Conservation (phyloP, 805 yeast species). For the Nakazawaea molendinolei region DNA sequence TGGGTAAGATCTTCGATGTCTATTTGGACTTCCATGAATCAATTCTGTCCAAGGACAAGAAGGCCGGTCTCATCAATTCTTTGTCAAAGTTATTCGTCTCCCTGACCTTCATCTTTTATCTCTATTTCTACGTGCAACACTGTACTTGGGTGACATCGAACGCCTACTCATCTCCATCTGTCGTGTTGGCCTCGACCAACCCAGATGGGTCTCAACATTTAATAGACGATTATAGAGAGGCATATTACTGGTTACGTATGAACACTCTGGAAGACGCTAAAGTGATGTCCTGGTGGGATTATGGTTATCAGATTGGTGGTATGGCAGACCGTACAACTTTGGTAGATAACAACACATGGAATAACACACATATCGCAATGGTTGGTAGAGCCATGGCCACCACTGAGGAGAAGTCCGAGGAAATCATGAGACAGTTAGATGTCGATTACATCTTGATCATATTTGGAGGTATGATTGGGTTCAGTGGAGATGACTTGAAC, state of each 20-base stretch:
- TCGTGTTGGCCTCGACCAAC: conserved; percentile 75
- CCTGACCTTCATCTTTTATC: conserved; percentile 63
- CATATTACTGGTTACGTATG: conserved; percentile 98
- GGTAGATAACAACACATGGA: conserved; percentile 99
- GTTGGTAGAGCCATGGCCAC: conserved; percentile 98
- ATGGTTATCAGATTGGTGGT: conserved; percentile 99
- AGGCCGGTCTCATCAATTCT: conserved; percentile 24
- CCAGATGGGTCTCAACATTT: conserved; percentile 81
- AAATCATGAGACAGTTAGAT: conserved; percentile 82
- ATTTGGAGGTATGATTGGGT: conserved; percentile 92
- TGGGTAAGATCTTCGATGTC: conserved; percentile 77
- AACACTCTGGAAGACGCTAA: conserved; percentile 94
- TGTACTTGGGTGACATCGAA: conserved; percentile 96
- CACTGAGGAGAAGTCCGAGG: conserved; percentile 79
- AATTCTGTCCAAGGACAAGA: conserved; percentile 9
- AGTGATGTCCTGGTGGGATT: conserved; percentile 99
- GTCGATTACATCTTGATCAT: conserved; percentile 91
- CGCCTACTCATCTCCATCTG: conserved; percentile 97
- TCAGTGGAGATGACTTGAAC: conserved; percentile 93
- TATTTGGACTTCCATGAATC: conserved; percentile 54
- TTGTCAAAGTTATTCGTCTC: conserved; percentile 58
- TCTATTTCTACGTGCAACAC: conserved; percentile 79
- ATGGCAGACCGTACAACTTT: conserved; percentile 99
- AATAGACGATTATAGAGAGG: conserved; percentile 97
- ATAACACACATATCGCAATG: conserved; percentile 97